phyloP scores from a whole-genome alignment of 2,329 filamentous ascomycete genomes.

The Stachybotrys chartarum region DNA sequence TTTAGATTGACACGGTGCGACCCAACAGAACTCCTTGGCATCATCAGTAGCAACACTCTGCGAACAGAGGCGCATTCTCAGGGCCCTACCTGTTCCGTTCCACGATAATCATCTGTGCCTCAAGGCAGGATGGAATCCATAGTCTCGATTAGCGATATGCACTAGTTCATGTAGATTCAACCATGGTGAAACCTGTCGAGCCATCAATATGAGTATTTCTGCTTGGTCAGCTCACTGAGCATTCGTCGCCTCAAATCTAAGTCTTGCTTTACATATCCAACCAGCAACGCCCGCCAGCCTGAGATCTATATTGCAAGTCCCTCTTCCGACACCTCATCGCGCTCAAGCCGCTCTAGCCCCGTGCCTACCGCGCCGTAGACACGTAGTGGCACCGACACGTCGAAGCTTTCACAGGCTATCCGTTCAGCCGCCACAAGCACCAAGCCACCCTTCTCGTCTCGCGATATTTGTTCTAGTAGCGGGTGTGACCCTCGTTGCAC shows the following conservation, averaged over 20 bases:
- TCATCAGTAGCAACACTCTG: no score
- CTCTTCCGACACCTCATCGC: conserved; percentile 46
- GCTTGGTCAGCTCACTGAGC: not conserved
- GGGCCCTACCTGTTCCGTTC: no score
- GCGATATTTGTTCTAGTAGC: conserved; percentile 71
- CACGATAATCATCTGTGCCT: no score
- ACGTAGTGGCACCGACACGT: conserved; percentile 75
- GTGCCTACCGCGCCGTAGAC: conserved; percentile 64
- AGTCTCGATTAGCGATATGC: no score
- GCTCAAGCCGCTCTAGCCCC: conserved; percentile 48
- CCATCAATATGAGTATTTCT: no score
- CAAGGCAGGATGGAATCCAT: no score
- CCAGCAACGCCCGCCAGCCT: not conserved
- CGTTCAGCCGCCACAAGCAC: conserved; percentile 73
- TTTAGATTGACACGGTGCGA: no score
- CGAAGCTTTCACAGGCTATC: conserved; percentile 80
- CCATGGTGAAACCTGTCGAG: no score
- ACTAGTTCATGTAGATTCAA: no score
- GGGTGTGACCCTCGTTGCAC: conserved; percentile 24
- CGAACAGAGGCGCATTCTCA: no score
- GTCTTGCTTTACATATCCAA: not conserved
- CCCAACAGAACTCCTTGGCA: no score
- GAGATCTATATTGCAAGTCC: conserved; percentile 28
- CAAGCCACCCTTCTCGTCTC: conserved; percentile 68
- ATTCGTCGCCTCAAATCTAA: not conserved